These are phyloP conservation scores for Xerocomellus chrysenteron DNA, from an alignment of 768 basidiomycete genomes.

Conservation along the genomic window DNA sequence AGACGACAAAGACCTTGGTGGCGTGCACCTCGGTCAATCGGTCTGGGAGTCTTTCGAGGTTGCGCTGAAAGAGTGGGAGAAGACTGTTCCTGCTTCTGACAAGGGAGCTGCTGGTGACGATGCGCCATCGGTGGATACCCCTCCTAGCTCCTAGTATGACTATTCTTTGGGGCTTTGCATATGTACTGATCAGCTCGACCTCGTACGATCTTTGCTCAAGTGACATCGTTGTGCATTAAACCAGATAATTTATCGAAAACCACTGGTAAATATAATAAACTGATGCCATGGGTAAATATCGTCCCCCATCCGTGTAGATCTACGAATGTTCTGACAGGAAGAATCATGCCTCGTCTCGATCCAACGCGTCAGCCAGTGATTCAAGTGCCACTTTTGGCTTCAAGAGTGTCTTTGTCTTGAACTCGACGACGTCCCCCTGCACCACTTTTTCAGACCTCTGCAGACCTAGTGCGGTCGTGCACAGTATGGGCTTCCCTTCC, in stretches of 20 bases:
- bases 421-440: conserved; percentile 43
- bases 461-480: conserved; percentile 59
- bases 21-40: conserved; percentile 61
- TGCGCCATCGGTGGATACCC: conserved; percentile 25
- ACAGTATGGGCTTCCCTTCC: conserved; percentile 38
- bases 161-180: not conserved
- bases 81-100: conserved; percentile 23
- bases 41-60: conserved; percentile 79
- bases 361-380: conserved; percentile 28
- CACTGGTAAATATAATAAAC: conserved; percentile 30
- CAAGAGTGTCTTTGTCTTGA: conserved; percentile 48
- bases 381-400: conserved; percentile 57
- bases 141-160: conserved; percentile 16
- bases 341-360: conserved; percentile 26
- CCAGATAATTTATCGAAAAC: conserved; percentile 25
- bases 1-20: conserved; percentile 72
- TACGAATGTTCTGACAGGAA: not conserved
- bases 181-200: not conserved
- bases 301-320: conserved; percentile 3
- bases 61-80: conserved; percentile 67
- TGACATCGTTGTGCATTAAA: conserved; percentile 2
- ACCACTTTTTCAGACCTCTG: conserved; percentile 36
- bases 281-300: conserved; percentile 11
- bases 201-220: conserved; percentile 3
- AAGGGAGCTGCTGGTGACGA: conserved; percentile 21